Evolutionary conservation across 192 early-diverging fungal genomes (phyloP), one percentile per base, ranked within the genome.

Genomic region (Gamsiella multidivaricata): DNA sequence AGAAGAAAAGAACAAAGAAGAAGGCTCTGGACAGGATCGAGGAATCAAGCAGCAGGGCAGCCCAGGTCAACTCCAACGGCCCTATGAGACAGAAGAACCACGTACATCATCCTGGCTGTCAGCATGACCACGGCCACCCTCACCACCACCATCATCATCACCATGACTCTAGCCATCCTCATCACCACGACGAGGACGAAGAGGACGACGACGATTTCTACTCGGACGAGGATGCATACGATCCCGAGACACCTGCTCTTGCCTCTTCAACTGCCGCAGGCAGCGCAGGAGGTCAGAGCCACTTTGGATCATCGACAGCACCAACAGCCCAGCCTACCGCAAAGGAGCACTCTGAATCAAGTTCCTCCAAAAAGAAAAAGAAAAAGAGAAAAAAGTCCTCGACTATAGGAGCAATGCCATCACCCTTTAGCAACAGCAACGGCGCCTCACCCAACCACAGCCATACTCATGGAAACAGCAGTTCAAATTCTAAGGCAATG

Each of bases 321-420:
- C 57, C 71, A 53, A 34, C 59, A 41, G 49, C 64, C 54, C 28
- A 47, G 9, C 12, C 12, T 34, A 11, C 20, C 10, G 56, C 60
- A 1, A 45, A 26, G n/a, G 52, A 25, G 34, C 34, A 36, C 31
- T 14, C 37, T 5, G 59, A 61, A 20, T 60, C 67, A 32, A 61
- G 61, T 36, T 49, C 33, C 32, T 79, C 70, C n/a, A 81, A 71
- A 73, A 83, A 83, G 63, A 86, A 83, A 53, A 86, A 83, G 54
- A 86, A 83, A 47, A 86, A 86, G 69, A 86, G 79, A 65, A 86
- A 83, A 68, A 86, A 86, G 68, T 65, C 70, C 3, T 55, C 50
- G 18, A 60, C 66, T 12, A 46, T 61, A 58, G 41, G 39, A 43
- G 56, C 54, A 49, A 45, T 50, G 37, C 65, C 54, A 3, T 20